Evolutionary conservation across 306 rosid species (phyloP).

Genomic region (Citrullus mucosospermus): DNA sequence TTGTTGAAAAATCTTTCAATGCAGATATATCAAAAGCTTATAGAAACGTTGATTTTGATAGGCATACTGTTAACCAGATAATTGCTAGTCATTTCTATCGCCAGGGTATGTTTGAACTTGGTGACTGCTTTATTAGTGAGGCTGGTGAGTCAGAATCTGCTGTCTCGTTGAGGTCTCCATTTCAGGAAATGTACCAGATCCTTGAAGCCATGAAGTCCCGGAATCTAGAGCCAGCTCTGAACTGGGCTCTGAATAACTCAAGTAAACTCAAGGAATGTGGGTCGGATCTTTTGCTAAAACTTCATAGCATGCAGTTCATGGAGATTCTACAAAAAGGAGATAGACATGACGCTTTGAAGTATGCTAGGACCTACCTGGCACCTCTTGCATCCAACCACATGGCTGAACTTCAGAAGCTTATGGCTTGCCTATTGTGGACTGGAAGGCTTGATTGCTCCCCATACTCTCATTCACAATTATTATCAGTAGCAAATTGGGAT

Average conservation of each 20-base stretch:
- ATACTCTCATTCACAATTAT: constrained; percentile 31
- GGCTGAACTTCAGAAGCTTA: constrained; percentile 63
- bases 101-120: constrained; percentile 70
- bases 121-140: constrained; percentile 54
- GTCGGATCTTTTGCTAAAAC: constrained; percentile 58
- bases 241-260: constrained; percentile 54
- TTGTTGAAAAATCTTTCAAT: constrained; percentile 63
- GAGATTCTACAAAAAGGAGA: constrained; percentile 49
- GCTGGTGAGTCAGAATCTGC: constrained; percentile 52
- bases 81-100: constrained; percentile 75
- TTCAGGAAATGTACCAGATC: constrained; percentile 66
- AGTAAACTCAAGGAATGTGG: constrained; percentile 54
- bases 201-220: constrained; percentile 58
- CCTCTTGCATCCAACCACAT: constrained; percentile 44
- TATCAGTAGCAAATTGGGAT: constrained; percentile 61
- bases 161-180: constrained; percentile 44
- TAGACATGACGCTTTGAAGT: constrained; percentile 53
- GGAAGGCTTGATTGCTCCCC: constrained; percentile 85
- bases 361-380: constrained; percentile 51
- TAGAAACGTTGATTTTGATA: constrained; percentile 54
- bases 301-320: constrained; percentile 61
- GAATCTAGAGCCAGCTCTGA: constrained; percentile 71
- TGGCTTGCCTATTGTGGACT: constrained; percentile 62
- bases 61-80: constrained; percentile 48
- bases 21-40: constrained; percentile 89